phyloP scores from a whole-genome alignment of 23 red algal species.

The Chondrus crispus region DNA sequence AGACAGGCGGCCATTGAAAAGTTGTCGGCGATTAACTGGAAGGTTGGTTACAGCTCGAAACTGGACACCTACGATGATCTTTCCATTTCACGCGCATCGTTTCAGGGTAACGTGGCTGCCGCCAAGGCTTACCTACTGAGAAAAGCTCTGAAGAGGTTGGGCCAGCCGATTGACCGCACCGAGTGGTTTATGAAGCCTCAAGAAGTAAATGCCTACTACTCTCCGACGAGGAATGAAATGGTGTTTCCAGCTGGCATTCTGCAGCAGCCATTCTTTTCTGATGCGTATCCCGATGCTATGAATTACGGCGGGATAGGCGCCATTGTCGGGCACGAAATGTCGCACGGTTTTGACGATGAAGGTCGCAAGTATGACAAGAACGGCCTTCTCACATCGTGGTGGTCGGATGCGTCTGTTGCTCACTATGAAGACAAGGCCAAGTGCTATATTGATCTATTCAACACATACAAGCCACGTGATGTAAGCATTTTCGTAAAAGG shows the following conservation, averaged over 20 bases:
- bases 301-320: constrained; percentile 91
- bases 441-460: constrained; percentile 66
- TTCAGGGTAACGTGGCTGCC: constrained; percentile 47
- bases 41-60: constrained; percentile 80
- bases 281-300: constrained; percentile 78
- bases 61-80: constrained; percentile 71
- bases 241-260: constrained; percentile 88
- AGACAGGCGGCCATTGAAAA: constrained; percentile 58
- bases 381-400: constrained; percentile 46
- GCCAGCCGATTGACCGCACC: constrained; percentile 57
- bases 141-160: constrained; percentile 42
- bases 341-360: constrained; percentile 84
- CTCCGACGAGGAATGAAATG: constrained; percentile 77
- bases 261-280: constrained; percentile 80
- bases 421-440: constrained; percentile 55
- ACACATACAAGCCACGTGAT: constrained; percentile 63
- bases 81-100: constrained; percentile 23
- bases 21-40: constrained; percentile 55
- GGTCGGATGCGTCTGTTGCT: constrained; percentile 12
- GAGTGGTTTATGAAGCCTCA: constrained; percentile 90
- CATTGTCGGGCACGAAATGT: constrained; percentile 90
- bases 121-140: constrained; percentile 31
- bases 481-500: constrained; percentile 54
- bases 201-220: constrained; percentile 94
- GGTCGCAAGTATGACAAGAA: constrained; percentile 60